phyloP scores from a whole-genome alignment of 805 yeast genomes.

The Kregervanrija fluxuum region DNA sequence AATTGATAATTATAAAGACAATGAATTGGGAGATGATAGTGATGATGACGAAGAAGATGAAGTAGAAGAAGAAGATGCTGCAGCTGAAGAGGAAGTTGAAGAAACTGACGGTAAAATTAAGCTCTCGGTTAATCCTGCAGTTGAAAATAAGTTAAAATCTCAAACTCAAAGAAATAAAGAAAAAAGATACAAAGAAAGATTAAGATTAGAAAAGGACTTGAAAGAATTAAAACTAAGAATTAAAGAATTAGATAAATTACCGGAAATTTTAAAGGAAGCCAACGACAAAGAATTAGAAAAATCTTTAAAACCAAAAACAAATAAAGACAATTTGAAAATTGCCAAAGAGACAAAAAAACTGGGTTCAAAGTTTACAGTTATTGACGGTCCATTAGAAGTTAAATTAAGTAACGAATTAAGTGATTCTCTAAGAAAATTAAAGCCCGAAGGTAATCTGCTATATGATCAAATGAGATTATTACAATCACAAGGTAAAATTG shows the following conservation, averaged over 20 bases:
- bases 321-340: slow-evolving; percentile 16
- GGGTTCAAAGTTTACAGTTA: slow-evolving; percentile 35
- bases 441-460: slow-evolving; percentile 84
- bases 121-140: slow-evolving; percentile 70
- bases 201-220: slow-evolving; percentile 44
- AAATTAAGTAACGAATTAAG: slow-evolving; percentile 85
- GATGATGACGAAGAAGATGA: slow-evolving; percentile 33
- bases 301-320: slow-evolving; percentile 8
- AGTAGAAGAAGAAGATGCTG: slow-evolving; percentile 27
- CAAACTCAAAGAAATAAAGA: slow-evolving; percentile 68
- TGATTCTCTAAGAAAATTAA: slow-evolving; percentile 74
- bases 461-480: slow-evolving; percentile 75
- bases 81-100: slow-evolving; percentile 28
- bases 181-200: slow-evolving; percentile 52
- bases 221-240: slow-evolving; percentile 56
- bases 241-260: slow-evolving; percentile 47
- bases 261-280: slow-evolving; percentile 32
- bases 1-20: slow-evolving; percentile 54
- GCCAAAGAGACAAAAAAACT: slow-evolving; percentile 29
- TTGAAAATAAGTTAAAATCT: slow-evolving; percentile 64
- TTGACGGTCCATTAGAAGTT: slow-evolving; percentile 52
- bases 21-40: slow-evolving; percentile 41
- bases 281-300: slow-evolving; percentile 3
- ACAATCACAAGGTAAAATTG: slow-evolving; percentile 83
- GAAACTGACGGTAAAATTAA: slow-evolving; percentile 26